phyloP scores from a whole-genome alignment of 352 stramenopile species.

The Phytophthora tubulina region DNA sequence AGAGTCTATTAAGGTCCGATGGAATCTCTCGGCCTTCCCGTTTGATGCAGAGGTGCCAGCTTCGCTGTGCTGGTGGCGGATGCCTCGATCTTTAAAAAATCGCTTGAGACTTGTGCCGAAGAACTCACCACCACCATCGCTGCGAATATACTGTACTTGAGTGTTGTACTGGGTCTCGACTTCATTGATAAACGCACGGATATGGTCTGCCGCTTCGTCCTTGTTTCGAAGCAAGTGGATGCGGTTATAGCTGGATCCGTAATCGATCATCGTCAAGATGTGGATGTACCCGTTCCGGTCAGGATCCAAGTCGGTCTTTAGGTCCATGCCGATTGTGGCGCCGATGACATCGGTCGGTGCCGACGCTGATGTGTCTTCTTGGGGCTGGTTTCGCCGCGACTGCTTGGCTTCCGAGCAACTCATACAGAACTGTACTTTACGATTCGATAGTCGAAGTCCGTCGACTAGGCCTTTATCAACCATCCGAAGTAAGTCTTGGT shows the following conservation, averaged over 20 bases:
- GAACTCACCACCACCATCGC: slow-evolving; percentile 15
- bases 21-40: slow-evolving; percentile 17
- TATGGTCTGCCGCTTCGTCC: slow-evolving; percentile 1
- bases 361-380: slow-evolving; percentile 9
- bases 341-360: slow-evolving; percentile 8
- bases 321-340: slow-evolving; percentile 11
- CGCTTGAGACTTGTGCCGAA: slow-evolving; percentile 4
- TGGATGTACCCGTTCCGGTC: slow-evolving; percentile 17
- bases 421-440: slow-evolving; percentile 20
- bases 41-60: slow-evolving; percentile 21
- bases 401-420: slow-evolving; percentile 21
- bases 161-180: slow-evolving; percentile 9
- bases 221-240: slow-evolving; percentile 13
- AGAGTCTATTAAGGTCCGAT: slow-evolving; percentile 20
- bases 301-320: slow-evolving; percentile 16
- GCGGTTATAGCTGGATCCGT: slow-evolving; percentile 14
- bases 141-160: slow-evolving; percentile 2
- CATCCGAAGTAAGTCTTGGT: slow-evolving; percentile 13
- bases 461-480: slow-evolving; percentile 7
- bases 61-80: neutral
- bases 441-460: neutral
- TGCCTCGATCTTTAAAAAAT: slow-evolving; percentile 13
- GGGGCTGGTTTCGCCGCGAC: neutral
- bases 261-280: slow-evolving; percentile 18
- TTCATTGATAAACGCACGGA: slow-evolving; percentile 12